Evolutionary conservation across 306 rosid species (phyloP).

Genomic region (Senna siamea): DNA sequence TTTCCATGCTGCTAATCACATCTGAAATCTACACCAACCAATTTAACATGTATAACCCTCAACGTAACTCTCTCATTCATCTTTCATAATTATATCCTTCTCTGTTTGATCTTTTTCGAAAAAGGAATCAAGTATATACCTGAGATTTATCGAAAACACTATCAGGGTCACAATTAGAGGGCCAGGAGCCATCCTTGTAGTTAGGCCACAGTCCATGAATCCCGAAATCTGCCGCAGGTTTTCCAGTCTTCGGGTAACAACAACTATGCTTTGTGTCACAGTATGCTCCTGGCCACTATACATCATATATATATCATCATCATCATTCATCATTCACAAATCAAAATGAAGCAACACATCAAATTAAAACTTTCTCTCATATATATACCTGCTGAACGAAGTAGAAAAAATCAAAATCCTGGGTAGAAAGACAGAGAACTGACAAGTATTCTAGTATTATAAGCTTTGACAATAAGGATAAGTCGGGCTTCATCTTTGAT

Average conservation of each 20-base stretch:
- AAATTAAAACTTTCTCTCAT: background rate
- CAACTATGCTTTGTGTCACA: conserved; percentile 57
- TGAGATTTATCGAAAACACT: conserved; percentile 53
- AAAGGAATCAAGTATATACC: conserved; percentile 35
- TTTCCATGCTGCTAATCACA: conserved; percentile 49
- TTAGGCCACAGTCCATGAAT: conserved; percentile 68
- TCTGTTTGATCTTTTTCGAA: too few species aligned
- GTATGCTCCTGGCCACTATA: conserved; percentile 63
- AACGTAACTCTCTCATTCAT: too few species aligned
- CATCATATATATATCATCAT: too few species aligned
- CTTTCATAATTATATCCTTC: too few species aligned
- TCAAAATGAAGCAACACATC: background rate
- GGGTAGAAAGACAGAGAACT: conserved; percentile 37
- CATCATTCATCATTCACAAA: background rate
- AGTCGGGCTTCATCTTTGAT: conserved; percentile 35
- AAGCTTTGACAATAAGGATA: conserved; percentile 38
- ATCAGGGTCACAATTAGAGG: conserved; percentile 56
- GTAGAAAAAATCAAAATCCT: conserved; percentile 62
- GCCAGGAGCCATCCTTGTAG: conserved; percentile 52
- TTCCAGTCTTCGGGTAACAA: conserved; percentile 57
- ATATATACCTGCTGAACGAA: conserved; percentile 57
- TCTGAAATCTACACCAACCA: conserved; percentile 54
- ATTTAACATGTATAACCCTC: background rate
- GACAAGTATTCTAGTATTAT: conserved; percentile 45
- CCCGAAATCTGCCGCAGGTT: conserved; percentile 58